These are phyloP conservation scores for Musa troglodytarum DNA, from an alignment of 176 grass and related monocot species.

Conservation along the genomic window DNA sequence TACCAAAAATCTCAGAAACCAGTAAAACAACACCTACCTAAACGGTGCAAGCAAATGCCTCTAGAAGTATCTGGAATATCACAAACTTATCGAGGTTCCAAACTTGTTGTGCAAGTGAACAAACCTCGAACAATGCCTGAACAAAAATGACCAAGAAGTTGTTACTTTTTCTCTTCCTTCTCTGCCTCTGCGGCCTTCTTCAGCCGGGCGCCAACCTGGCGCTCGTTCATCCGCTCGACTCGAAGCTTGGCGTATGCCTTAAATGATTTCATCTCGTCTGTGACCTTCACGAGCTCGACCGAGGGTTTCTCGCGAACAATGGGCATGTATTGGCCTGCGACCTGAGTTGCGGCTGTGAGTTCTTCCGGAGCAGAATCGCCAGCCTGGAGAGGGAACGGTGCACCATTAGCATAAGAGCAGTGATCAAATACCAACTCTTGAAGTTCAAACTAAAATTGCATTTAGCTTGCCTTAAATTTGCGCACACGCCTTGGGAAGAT, in stretches of 20 bases:
- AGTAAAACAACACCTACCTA: background rate
- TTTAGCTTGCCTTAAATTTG: background rate
- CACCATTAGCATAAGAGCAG: background rate
- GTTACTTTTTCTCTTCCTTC: slow-evolving; percentile 1
- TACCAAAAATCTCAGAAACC: too few relatives aligned
- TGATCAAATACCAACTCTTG: background rate
- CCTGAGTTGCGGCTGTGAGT: background rate
- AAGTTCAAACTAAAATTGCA: background rate
- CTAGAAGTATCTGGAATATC: background rate
- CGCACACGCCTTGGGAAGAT: too few relatives aligned
- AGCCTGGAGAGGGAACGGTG: background rate
- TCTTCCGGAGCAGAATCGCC: slow-evolving; percentile 3
- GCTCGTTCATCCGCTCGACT: slow-evolving; percentile 1
- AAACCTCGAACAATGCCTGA: background rate
- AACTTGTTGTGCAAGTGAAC: background rate
- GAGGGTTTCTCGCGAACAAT: background rate
- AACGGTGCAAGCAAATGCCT: background rate
- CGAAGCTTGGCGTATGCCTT: slow-evolving; percentile 2
- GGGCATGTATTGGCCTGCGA: background rate
- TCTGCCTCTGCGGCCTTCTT: background rate
- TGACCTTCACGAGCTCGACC: background rate
- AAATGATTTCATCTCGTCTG: slow-evolving; percentile 1
- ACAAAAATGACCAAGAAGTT: background rate
- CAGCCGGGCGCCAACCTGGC: background rate
- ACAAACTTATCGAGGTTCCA: background rate